Conservation (phyloP, 768 basidiomycete genomes). For the Hypholoma sublateritium region DNA sequence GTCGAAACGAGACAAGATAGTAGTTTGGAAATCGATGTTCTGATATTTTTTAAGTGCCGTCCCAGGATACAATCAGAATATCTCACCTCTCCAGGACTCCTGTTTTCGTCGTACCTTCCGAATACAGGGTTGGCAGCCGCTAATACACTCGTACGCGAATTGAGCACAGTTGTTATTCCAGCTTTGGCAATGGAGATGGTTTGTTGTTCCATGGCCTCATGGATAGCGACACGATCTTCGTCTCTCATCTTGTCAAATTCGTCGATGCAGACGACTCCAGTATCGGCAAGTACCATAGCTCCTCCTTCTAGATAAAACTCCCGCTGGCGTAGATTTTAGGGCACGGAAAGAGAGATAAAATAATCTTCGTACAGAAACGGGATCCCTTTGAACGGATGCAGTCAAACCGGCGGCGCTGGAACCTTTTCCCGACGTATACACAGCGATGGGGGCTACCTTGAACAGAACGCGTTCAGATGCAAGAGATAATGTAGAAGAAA, state of each 20-base stretch:
- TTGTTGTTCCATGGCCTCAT: constrained; percentile 99
- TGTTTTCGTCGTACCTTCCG: constrained; percentile 95
- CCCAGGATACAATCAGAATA: neutral
- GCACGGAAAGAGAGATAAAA: neutral
- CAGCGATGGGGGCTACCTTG: constrained; percentile 94
- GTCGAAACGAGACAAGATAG: constrained; percentile 96
- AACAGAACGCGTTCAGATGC: neutral
- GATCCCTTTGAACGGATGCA: constrained; percentile 93
- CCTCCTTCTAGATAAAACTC: constrained; percentile 99
- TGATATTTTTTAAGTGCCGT: constrained; percentile 17
- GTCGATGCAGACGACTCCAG: constrained; percentile 98
- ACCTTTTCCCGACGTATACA: constrained; percentile 98
- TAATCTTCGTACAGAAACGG: constrained; percentile 67
- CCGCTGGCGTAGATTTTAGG: constrained; percentile 49
- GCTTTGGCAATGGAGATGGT: constrained; percentile 99
- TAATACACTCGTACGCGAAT: constrained; percentile 92
- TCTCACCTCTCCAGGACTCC: constrained; percentile 87
- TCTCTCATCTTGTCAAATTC: constrained; percentile 99
- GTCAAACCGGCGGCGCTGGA: constrained; percentile 98
- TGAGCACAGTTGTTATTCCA: constrained; percentile 96
- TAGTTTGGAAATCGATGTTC: constrained; percentile 99
- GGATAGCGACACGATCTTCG: constrained; percentile 97
- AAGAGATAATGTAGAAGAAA: neutral
- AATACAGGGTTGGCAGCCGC: constrained; percentile 98
- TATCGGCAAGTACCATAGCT: constrained; percentile 98